Percentiles rank a stretch among this genome's conserved stretches.
Evolutionary conservation across 495 filamentous ascomycete species (phyloP).

Genomic region (Annulohypoxylon bovei): DNA sequence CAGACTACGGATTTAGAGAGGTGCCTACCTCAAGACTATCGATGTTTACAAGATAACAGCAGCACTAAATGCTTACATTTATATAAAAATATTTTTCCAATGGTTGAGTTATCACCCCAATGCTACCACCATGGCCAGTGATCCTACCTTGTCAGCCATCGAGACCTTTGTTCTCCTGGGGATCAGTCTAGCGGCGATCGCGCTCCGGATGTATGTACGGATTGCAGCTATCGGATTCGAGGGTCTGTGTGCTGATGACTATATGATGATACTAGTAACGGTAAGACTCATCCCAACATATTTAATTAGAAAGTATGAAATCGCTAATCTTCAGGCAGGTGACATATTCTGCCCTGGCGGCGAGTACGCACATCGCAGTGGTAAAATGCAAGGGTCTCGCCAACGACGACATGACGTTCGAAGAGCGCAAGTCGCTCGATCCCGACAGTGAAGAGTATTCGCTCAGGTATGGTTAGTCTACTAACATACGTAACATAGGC

Average conservation of each 20-base stretch:
- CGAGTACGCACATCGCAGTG: background rate
- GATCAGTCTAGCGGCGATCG: conserved; percentile 61
- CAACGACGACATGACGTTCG: conserved; percentile 67
- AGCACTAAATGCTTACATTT: background rate
- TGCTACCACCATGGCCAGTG: background rate
- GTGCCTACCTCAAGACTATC: background rate
- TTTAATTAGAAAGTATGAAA: background rate
- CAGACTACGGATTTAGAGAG: background rate
- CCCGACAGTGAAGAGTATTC: conserved; percentile 60
- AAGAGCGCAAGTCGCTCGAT: conserved; percentile 56
- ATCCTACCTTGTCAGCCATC: background rate
- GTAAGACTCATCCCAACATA: conserved; percentile 46
- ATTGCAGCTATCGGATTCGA: conserved; percentile 60
- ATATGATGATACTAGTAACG: conserved; percentile 65
- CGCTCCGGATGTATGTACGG: conserved; percentile 57
- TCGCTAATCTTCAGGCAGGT: background rate
- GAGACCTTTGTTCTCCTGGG: conserved; percentile 65
- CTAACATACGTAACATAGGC: background rate
- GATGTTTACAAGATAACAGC: background rate
- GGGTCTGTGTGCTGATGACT: conserved; percentile 65
- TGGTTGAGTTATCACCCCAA: background rate
- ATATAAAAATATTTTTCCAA: background rate
- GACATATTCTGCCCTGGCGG: conserved; percentile 40
- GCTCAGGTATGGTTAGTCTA: conserved; percentile 41
- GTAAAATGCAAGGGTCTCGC: conserved; percentile 53